Base-by-base conservation (phyloP, 2,329 filamentous ascomycete species). In the Ophiostoma novo-ulmi region DNA sequence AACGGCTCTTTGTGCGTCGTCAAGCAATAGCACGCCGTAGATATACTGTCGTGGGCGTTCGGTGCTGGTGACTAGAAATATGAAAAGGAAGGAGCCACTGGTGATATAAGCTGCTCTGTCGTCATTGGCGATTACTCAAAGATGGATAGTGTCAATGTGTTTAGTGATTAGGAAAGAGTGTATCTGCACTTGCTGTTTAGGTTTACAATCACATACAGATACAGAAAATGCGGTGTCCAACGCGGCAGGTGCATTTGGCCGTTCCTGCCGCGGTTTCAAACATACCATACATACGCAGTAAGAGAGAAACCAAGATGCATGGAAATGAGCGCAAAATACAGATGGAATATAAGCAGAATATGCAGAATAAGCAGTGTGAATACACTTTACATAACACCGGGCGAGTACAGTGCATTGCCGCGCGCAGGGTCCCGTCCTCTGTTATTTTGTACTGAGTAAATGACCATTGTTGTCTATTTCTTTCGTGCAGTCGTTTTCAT, bases 341-440 rank as follows among this genome's bases (percentile, higher is more conserved):
- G 44, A 48, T 48, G 11, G 11, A 48, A 48, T n/a, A 8, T 17
- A 48, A 48, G 31, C 31, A 31, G 31, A 31, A 3, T 31, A 31
- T 8, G 44, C 44, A 48, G 1, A 20, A 48, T 48, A 20, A 48
- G 44, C 44, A 48, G 26, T 26, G 26, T 48, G 38, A 39, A 13
- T 10, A 48, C 44, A 20, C 44, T 20, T 48, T 48, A 48, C 44
- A 48, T 48, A 58, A 26, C 52, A 26, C 52, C 52, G 52, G 26
- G 26, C 44, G 31, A 58, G 31, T 22, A 64, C 61, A 38, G 31
- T 64, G 31, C 58, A 17, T 35, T 36, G 17, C 35, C 31, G 17
- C 61, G 61, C 22, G 61, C 61, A 64, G 61, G 61, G 61, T 64
- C 52, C 52, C 26, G n/a, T 58, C 61, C 61, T 36, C 20, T 64